Base-by-base conservation (phyloP, 2,329 filamentous ascomycete genomes). In the Claviceps quebecensis region DNA sequence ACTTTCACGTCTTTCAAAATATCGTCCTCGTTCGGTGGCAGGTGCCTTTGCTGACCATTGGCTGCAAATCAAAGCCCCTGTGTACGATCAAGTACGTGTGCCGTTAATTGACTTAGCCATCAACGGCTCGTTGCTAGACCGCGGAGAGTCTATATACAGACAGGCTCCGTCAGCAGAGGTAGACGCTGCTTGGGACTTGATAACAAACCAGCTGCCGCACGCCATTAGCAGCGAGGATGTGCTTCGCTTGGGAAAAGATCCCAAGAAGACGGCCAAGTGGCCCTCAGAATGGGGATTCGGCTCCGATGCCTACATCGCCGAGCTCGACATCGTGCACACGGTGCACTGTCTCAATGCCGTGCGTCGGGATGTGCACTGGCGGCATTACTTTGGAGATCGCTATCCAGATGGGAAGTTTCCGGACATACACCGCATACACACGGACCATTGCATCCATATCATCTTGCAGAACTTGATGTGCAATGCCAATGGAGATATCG, bases 291-390 rank as follows among this genome's bases (percentile, higher is more conserved):
- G 62, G 55, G 61, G 59, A 14, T 53, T 62, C 43, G 66, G 64
- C 1, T 26, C 53, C 17, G 60, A 66, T 36, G 62, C 60, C 3
- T 67, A 66, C 52, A 60, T 65, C 48, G 64, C 57, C 2, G 56
- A 62, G 45, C 52, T 69, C 1, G 67, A 71, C 19, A 52, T 57
- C 9, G 55, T 58, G 22, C 58, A 60, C 47, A 53, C 56, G 37
- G 50, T 60, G 13, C 57, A 60, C 52, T 60, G 58, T 49, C 56
- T 60, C 45, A 51, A 58, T 47, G 44, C 49, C 39, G 41, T 60
- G 19, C 57, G 57, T 6, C 49, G 51, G 16, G 49, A 54, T n/a
- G 50, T 50, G 4, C 48, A 55, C 48, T 55, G 52, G 37, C 40
- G 51, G 43, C 47, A 53, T 41, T 49, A 53, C 40, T 49, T 39